phyloP scores from a whole-genome alignment of 257 asterid genomes.

The Linaria vulgaris region DNA sequence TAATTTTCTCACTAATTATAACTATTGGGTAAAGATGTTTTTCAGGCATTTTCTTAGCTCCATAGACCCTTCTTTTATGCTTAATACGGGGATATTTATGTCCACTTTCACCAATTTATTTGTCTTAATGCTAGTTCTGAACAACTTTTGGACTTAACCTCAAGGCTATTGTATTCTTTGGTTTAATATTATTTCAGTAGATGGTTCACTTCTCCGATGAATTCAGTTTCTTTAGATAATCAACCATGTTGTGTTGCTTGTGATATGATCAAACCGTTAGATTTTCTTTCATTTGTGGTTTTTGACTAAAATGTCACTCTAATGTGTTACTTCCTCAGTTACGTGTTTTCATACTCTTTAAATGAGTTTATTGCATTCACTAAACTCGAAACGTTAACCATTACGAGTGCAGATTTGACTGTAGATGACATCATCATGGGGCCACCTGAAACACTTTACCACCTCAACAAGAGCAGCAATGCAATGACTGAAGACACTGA shows the following conservation, averaged over 20 bases:
- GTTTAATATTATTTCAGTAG: background rate
- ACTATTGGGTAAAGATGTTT: no score
- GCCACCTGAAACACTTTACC: slow-evolving; percentile 30
- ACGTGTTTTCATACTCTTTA: background rate
- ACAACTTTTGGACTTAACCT: background rate
- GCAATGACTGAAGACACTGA: slow-evolving; percentile 39
- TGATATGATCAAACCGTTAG: no score
- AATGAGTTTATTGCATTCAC: background rate
- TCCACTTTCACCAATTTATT: no score
- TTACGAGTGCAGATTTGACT: slow-evolving; percentile 31
- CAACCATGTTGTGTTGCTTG: background rate
- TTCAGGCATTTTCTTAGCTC: slow-evolving; percentile 28
- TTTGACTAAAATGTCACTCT: no score
- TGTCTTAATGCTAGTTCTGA: background rate
- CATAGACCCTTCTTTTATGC: no score
- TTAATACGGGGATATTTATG: background rate
- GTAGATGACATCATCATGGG: slow-evolving; percentile 50
- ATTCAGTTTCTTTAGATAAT: background rate
- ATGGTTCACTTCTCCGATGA: background rate
- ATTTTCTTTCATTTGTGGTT: no score
- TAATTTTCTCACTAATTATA: no score
- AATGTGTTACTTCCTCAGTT: background rate
- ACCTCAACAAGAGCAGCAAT: background rate
- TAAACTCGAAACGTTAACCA: background rate
- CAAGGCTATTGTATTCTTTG: background rate